A percentile compares a stretch with the other conserved stretches of the same genome.
These are phyloP conservation scores for Diutina sp. DNA, from an alignment of 1,139 yeast species.

Conservation along the genomic window DNA sequence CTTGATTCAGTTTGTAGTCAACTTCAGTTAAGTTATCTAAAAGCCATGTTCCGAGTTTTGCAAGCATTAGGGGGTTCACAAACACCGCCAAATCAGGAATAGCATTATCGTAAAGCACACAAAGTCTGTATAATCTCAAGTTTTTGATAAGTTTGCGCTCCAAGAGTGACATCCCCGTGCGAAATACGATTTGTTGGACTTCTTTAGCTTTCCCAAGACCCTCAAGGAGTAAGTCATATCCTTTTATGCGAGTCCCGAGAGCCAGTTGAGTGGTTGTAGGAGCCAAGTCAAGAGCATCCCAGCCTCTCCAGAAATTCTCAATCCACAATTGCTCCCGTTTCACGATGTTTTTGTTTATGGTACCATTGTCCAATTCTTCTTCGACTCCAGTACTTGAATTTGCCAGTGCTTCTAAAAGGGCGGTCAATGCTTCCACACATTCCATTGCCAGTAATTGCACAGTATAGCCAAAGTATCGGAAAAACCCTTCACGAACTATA, in stretches of 20 bases:
- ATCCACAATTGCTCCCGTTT: slow-evolving; percentile 67
- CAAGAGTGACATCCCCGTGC: slow-evolving; percentile 78
- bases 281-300: slow-evolving; percentile 71
- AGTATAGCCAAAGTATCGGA: slow-evolving; percentile 74
- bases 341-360: slow-evolving; percentile 28
- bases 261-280: slow-evolving; percentile 8
- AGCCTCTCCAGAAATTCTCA: slow-evolving; percentile 84
- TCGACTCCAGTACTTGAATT: slow-evolving; percentile 5
- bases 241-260: slow-evolving; percentile 20
- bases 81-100: slow-evolving; percentile 69
- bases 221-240: slow-evolving; percentile 45
- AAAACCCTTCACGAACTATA: slow-evolving; percentile 73
- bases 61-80: slow-evolving; percentile 73
- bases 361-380: not conserved
- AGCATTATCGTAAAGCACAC: slow-evolving; percentile 63
- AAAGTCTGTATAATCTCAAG: slow-evolving; percentile 68
- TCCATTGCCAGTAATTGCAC: slow-evolving; percentile 90
- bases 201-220: slow-evolving; percentile 75
- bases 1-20: slow-evolving; percentile 28
- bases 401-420: slow-evolving; percentile 49
- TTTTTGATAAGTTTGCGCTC: slow-evolving; percentile 75
- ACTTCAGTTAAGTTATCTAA: slow-evolving; percentile 81
- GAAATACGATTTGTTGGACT: slow-evolving; percentile 75
- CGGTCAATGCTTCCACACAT: slow-evolving; percentile 79
- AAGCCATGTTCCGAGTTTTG: slow-evolving; percentile 83